Evolutionary conservation across 345 rosid species (phyloP).

Genomic region (Excoecaria cochinchinensis): DNA sequence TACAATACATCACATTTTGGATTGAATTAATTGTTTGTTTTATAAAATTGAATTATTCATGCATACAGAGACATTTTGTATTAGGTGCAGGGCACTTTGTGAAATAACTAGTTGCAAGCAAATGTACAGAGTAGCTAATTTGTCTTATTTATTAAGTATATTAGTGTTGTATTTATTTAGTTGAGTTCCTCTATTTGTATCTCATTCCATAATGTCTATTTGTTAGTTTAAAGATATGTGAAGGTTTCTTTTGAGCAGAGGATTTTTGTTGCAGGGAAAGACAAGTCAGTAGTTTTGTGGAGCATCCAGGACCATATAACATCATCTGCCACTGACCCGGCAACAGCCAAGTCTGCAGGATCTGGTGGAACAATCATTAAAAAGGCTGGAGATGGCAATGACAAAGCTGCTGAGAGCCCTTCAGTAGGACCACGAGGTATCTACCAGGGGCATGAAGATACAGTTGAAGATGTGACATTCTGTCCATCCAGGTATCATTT

Average conservation of each 20-base stretch:
- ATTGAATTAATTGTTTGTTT: background rate
- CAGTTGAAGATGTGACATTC: conserved; percentile 96
- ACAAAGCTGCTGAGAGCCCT: conserved; percentile 65
- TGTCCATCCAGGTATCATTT: conserved; percentile 95
- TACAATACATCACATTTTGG: background rate
- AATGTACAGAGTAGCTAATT: background rate
- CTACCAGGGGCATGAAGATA: conserved; percentile 88
- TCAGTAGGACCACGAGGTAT: conserved; percentile 92
- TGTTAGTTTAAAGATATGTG: background rate
- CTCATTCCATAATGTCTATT: background rate
- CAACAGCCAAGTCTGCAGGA: conserved; percentile 59
- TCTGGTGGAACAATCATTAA: conserved; percentile 75
- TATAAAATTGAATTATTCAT: background rate
- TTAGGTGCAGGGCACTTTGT: background rate
- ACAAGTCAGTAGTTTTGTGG: conserved; percentile 90
- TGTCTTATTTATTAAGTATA: background rate
- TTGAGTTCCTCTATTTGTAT: conserved; percentile 1
- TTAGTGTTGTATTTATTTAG: background rate
- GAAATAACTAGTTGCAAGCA: background rate
- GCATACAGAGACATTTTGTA: background rate
- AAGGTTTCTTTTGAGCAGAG: conserved; percentile 26
- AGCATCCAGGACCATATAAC: conserved; percentile 98
- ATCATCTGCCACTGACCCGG: conserved; percentile 57
- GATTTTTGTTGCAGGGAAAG: conserved; percentile 72
- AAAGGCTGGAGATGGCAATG: conserved; percentile 62